Evolutionary conservation across 371 early-diverging fungal species (phyloP).

Genomic region (Phascolomyces articulosus): DNA sequence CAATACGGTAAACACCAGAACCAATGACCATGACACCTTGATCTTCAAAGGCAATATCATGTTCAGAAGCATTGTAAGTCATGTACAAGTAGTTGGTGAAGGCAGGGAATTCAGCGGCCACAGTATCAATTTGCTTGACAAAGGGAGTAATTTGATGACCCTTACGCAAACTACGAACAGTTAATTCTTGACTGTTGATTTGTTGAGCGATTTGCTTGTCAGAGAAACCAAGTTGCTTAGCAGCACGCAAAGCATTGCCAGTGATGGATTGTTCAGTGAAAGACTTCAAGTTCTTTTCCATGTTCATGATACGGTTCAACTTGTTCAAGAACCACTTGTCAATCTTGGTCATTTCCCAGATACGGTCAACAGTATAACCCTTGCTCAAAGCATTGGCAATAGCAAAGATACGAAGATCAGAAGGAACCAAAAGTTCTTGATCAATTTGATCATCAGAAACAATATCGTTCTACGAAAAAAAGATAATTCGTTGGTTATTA

Average conservation of each 20-base stretch:
- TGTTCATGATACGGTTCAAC: conserved; percentile 81
- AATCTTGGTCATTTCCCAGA: conserved; percentile 89
- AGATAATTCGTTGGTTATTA: not conserved
- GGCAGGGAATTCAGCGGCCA: conserved; percentile 94
- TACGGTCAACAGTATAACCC: conserved; percentile 80
- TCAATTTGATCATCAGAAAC: conserved; percentile 69
- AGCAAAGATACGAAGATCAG: conserved; percentile 91
- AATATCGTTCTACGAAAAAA: conserved; percentile 52
- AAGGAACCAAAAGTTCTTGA: conserved; percentile 73
- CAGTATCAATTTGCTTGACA: conserved; percentile 93
- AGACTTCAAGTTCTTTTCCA: conserved; percentile 55
- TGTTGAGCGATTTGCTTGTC: conserved; percentile 82
- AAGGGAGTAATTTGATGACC: conserved; percentile 75
- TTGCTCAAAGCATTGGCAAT: conserved; percentile 65
- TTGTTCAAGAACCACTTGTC: conserved; percentile 96
- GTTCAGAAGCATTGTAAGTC: conserved; percentile 85
- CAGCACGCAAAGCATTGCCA: conserved; percentile 58
- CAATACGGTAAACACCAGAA: conserved; percentile 96
- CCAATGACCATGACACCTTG: conserved; percentile 92
- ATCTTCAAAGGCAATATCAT: conserved; percentile 86
- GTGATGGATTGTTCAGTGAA: conserved; percentile 53
- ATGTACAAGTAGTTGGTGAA: conserved; percentile 92
- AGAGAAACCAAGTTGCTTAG: conserved; percentile 89
- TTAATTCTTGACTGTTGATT: conserved; percentile 57
- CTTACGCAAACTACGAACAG: conserved; percentile 72